Base-by-base conservation (phyloP, 2,329 filamentous ascomycete genomes). In the Apiospora saccharicola region DNA sequence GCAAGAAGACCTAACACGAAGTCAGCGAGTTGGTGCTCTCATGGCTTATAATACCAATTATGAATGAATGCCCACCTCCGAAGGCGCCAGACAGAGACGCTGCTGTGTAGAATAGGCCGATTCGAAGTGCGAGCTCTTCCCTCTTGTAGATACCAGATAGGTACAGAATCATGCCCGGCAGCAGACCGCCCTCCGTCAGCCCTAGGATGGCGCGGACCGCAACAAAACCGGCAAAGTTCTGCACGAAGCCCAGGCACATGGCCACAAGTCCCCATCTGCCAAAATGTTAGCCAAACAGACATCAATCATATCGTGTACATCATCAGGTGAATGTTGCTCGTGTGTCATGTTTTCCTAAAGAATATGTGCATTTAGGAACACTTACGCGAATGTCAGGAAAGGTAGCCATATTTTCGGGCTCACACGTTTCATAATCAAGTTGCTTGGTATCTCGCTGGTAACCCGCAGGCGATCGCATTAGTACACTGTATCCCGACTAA, bases 161-260 rank as follows among this genome's bases (percentile, higher is more conserved):
- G 76, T 93, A 93, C 1, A 93, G 82, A 0, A 92, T 86, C 82
- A 93, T 92, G 67, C 91, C 91, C 0, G 91, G 91, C 2, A 93
- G 81, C 47, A 93, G 80, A 0, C 91, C 91, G 51, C 90, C 91
- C 80, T 93, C 91, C 0, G 89, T 88, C 4, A 90, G 75, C 12
- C 91, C 91, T 6, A 93, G 83, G 44, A 93, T 78, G 10, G 89
- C 89, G 24, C 91, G 86, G 19, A 91, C 88, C 10, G 86, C 87
- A 3, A 90, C 84, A 71, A 93, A 92, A n/a, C 88, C 86, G 10
- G 84, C 84, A 74, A 86, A 89, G 75, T 80, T 85, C 24, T 81
- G 81, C 7, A 90, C 85, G 70, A 90, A 89, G 16, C 88, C 88
- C 13, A 89, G 82, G 70, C 86, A 88, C 84, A 89, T 87, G 14